phyloP scores from a whole-genome alignment of 805 yeast species.

The Maudiozyma serrabonitensis region DNA sequence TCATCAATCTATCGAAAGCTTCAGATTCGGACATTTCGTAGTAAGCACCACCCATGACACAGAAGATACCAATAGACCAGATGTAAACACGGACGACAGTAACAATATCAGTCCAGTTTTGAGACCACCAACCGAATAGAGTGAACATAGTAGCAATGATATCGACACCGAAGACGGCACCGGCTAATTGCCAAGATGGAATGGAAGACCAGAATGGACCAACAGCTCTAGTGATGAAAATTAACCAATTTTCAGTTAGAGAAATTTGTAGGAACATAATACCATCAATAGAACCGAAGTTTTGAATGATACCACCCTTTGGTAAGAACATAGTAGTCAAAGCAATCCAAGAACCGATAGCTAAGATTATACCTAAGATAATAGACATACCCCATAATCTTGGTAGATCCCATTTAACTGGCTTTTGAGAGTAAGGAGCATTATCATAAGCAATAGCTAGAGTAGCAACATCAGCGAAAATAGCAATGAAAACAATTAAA shows the following conservation, averaged over 20 bases:
- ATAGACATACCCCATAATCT: slow-evolving; percentile 96
- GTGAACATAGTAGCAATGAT: slow-evolving; percentile 86
- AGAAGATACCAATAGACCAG: slow-evolving; percentile 95
- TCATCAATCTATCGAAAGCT: slow-evolving; percentile 73
- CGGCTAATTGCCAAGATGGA: slow-evolving; percentile 95
- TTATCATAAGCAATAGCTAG: slow-evolving; percentile 95
- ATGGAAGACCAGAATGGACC: slow-evolving; percentile 97
- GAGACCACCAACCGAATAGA: slow-evolving; percentile 96
- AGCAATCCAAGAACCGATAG: slow-evolving; percentile 90
- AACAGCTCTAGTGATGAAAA: slow-evolving; percentile 91
- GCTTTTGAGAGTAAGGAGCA: slow-evolving; percentile 87
- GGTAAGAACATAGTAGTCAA: slow-evolving; percentile 86
- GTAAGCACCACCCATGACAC: slow-evolving; percentile 93
- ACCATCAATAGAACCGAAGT: slow-evolving; percentile 92
- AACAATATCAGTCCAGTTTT: slow-evolving; percentile 93
- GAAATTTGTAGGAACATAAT: slow-evolving; percentile 89
- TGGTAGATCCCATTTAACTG: slow-evolving; percentile 95
- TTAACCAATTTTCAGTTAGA: slow-evolving; percentile 94
- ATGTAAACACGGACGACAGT: slow-evolving; percentile 91
- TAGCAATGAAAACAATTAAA: slow-evolving; percentile 91
- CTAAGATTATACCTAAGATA: slow-evolving; percentile 74
- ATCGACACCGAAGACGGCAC: slow-evolving; percentile 88
- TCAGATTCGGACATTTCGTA: slow-evolving; percentile 80
- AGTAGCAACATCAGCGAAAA: slow-evolving; percentile 95
- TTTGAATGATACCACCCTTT: slow-evolving; percentile 90